phyloP scores from a whole-genome alignment of 306 rosid genomes.

The Acacia melanoxylon region DNA sequence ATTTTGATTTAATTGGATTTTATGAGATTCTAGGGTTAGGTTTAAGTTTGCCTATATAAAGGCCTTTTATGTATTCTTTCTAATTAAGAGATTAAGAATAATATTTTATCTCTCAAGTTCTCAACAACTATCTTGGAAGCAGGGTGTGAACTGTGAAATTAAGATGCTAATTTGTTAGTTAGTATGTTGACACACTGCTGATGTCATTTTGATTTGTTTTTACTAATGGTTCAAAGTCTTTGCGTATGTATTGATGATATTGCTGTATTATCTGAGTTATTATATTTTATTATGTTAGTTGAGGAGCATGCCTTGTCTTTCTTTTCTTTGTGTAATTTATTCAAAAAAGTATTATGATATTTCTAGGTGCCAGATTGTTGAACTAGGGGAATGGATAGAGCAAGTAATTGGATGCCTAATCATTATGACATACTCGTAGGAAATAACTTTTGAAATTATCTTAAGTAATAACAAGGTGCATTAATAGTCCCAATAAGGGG shows the following conservation, averaged over 20 bases:
- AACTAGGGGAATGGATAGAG: neutral
- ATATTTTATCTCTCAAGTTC: too few relatives aligned
- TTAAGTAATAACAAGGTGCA: neutral
- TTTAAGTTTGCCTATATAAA: too few relatives aligned
- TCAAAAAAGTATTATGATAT: neutral
- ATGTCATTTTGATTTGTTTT: conserved; percentile 11
- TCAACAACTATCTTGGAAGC: neutral
- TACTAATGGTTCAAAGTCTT: neutral
- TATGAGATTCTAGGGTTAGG: too few relatives aligned
- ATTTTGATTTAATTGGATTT: too few relatives aligned
- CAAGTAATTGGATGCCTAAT: neutral
- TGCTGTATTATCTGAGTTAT: neutral
- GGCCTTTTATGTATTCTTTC: too few relatives aligned
- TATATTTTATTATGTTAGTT: neutral
- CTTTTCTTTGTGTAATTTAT: neutral
- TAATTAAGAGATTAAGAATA: too few relatives aligned
- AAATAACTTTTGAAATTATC: neutral
- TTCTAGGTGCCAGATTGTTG: neutral
- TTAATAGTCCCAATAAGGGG: neutral
- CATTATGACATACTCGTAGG: neutral
- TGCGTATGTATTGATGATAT: neutral
- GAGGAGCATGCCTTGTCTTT: neutral
- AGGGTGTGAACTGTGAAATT: neutral
- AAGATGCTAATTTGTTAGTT: neutral
- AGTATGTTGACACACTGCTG: neutral